These are phyloP conservation scores for Starmerella etchellsii DNA, from an alignment of 805 yeast genomes.

Conservation along the genomic window DNA sequence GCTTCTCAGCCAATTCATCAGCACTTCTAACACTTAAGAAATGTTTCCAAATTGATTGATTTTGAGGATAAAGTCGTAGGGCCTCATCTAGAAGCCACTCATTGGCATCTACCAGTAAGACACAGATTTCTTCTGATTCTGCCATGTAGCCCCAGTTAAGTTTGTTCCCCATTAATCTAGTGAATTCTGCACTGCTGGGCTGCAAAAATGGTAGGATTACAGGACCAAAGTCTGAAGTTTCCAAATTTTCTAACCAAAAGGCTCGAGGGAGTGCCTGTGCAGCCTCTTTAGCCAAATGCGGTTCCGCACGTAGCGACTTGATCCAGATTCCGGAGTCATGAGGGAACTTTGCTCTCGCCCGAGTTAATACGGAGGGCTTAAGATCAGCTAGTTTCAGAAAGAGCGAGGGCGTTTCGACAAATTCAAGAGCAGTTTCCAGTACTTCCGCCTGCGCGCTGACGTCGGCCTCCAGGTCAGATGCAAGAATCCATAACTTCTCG, in stretches of 20 bases:
- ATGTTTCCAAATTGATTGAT: background rate
- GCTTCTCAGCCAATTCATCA: no score
- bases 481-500: conserved; percentile 52
- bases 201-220: background rate
- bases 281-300: background rate
- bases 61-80: background rate
- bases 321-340: conserved; percentile 2
- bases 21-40: background rate
- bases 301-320: background rate
- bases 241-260: background rate
- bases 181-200: background rate
- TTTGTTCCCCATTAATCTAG: background rate
- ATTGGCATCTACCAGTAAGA: background rate
- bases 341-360: background rate
- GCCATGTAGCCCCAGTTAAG: background rate
- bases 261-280: conserved; percentile 1
- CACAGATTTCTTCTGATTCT: background rate
- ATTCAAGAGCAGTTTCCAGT: conserved; percentile 49
- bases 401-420: conserved; percentile 2
- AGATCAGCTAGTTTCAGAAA: conserved; percentile 2
- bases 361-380: background rate
- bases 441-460: conserved; percentile 39
- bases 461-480: conserved; percentile 48
- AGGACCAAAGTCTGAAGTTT: background rate
- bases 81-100: background rate